Base-by-base conservation (phyloP, 2,329 filamentous ascomycete species). In the Colletotrichum phormii region DNA sequence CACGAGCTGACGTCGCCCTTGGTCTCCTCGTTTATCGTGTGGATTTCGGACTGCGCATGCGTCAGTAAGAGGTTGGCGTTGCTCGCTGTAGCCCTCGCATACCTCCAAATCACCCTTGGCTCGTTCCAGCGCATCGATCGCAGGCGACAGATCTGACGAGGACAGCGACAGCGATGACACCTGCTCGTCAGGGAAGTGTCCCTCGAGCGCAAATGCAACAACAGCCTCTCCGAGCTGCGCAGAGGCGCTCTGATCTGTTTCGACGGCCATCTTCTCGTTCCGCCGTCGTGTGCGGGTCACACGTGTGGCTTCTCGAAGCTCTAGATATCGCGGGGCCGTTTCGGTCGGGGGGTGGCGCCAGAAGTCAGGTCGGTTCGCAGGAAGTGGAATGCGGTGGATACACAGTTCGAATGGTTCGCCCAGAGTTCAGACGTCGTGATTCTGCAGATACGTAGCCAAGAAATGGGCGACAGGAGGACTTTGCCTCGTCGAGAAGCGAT, bases 1-100 rank as follows among this genome's bases (percentile, higher is more conserved):
- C 96, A 98, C 64, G 92, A 89, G 79, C 95, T 93, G 63, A 98
- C 93, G 78, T 97, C 93, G 51, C 92, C 89, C 69, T 92, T 93
- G 22, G 91, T 93, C 76, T 95, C 91, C 79, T 91, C 89, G 82
- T 95, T 97, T 74, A 97, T 90, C 26, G 86, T 82, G 75, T 92
- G 92, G 71, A 98, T 93, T 77, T 97, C 92, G 72, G 88, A 83
- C 91, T 94, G 69, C 12, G 6, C 15, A 26, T 24, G 13, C 55
- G 18, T 67, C 42, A 71, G 64, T 22, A 37, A 68, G 24, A 24
- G n/a, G 18, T 12, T 2, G 18, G 11, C 12, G 18, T 9, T 22
- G n/a, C 29, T 18, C 24, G 7, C 12, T 22, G 3, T 18, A 12
- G 13, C 29, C 15, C 22, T 42, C 13, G 22, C 75, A 59, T 79